A percentile compares a stretch with the other conserved stretches of the same genome.
Conservation (phyloP, 768 basidiomycete genomes). For the Russula lepida region DNA sequence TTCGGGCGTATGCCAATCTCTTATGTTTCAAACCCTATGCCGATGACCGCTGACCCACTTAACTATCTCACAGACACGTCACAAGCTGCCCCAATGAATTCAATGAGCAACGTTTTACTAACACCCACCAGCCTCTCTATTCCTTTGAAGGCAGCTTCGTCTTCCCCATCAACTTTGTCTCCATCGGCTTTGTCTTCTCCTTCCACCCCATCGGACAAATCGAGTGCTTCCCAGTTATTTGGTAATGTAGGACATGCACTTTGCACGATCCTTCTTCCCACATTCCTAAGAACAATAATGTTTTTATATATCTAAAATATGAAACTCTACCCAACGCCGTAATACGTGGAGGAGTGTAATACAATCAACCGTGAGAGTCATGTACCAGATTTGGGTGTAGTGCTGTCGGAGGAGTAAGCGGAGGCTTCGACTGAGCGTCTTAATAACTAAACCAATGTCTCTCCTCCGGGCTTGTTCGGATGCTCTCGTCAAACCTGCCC, state of each 20-base stretch:
- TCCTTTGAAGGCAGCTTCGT: background rate
- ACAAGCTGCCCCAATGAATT: conserved; percentile 4
- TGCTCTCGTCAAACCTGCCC: conserved; percentile 21
- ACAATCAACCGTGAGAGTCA: background rate
- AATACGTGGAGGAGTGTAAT: background rate
- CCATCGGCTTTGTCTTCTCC: background rate
- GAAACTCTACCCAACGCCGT: background rate
- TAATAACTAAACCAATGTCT: conserved; percentile 33
- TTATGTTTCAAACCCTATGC: background rate
- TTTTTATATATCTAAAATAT: background rate
- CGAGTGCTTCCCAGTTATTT: background rate
- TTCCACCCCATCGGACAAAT: background rate
- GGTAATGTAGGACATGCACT: background rate
- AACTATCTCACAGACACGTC: conserved; percentile 6
- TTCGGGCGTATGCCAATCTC: conserved; percentile 28
- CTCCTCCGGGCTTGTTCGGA: conserved; percentile 39
- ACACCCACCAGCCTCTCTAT: background rate
- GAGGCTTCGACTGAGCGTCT: background rate
- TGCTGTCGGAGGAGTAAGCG: background rate
- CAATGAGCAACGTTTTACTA: background rate
- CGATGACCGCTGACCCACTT: background rate
- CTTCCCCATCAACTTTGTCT: background rate
- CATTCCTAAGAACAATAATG: background rate
- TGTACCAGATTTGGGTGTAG: background rate
- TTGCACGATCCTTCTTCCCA: background rate